phyloP scores from a whole-genome alignment of 345 rosid species.

The Heritiera littoralis region DNA sequence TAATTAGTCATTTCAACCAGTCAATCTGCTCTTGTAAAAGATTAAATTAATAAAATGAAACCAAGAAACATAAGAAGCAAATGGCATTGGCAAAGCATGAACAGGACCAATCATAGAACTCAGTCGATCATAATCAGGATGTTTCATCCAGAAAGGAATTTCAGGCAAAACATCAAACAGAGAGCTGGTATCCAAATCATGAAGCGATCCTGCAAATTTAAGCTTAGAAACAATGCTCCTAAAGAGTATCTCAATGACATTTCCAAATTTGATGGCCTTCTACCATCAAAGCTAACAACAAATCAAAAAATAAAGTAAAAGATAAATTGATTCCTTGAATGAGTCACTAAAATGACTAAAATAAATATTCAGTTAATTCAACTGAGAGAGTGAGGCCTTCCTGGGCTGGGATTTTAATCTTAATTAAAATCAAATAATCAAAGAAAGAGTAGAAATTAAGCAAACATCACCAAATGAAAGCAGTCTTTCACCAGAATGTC shows the following conservation, averaged over 20 bases:
- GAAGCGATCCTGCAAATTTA: conserved; percentile 40
- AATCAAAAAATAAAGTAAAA: no score
- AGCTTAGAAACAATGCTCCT: background rate
- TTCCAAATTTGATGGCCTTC: background rate
- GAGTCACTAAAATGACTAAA: no score
- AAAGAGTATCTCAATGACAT: background rate
- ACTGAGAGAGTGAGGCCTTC: no score
- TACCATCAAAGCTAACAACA: no score
- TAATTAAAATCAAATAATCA: no score
- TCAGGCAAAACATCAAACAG: conserved; percentile 42
- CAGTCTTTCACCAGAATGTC: background rate
- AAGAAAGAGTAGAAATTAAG: no score
- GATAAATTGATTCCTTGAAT: no score
- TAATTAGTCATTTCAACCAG: conserved; percentile 29
- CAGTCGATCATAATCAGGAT: conserved; percentile 53
- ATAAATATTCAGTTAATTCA: no score
- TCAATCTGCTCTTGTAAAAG: conserved; percentile 36
- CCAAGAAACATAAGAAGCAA: background rate
- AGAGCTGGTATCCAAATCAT: conserved; percentile 38
- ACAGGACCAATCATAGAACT: background rate
- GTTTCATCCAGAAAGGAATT: conserved; percentile 55
- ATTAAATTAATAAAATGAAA: conserved; percentile 1
- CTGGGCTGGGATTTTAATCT: no score
- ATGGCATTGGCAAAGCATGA: background rate
- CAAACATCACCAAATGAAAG: background rate